Evolutionary conservation across 176 grass and related monocot species (phyloP).

Genomic region (Canna indica): DNA sequence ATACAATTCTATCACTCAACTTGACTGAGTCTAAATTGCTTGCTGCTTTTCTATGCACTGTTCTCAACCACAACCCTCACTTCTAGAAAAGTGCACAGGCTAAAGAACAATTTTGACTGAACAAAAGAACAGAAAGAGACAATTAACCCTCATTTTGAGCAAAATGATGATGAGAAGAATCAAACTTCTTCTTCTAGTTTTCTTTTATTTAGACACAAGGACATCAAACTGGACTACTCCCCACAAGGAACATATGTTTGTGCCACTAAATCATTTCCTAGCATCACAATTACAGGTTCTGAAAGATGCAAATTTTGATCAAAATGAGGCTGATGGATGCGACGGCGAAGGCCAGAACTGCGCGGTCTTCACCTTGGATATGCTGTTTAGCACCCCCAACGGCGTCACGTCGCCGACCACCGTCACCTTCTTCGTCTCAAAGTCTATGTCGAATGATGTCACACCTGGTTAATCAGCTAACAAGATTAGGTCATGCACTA

Average conservation of each 20-base stretch:
- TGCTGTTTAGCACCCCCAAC: conserved; percentile 62
- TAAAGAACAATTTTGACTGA: conserved; percentile 2
- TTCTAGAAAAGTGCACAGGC: neutral
- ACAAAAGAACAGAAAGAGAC: neutral
- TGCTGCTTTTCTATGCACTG: neutral
- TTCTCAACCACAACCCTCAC: neutral
- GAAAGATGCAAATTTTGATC: neutral
- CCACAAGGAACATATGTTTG: no score
- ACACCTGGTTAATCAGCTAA: conserved; percentile 29
- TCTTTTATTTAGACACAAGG: neutral
- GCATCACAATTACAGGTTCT: neutral
- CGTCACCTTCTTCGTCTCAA: conserved; percentile 81
- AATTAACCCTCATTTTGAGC: neutral
- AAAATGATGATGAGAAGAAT: neutral
- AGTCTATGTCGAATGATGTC: conserved; percentile 74
- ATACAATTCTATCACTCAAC: no score
- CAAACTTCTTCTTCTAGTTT: neutral
- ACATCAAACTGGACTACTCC: neutral
- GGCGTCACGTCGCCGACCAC: conserved; percentile 73
- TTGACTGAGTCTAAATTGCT: no score
- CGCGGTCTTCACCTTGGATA: conserved; percentile 82
- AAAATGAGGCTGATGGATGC: conserved; percentile 32
- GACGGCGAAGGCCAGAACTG: conserved; percentile 64
- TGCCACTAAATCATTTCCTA: neutral
- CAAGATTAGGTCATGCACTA: neutral